Evolutionary conservation across 192 early-diverging fungal species (phyloP).

Genomic region (Spinellus fusiger): DNA sequence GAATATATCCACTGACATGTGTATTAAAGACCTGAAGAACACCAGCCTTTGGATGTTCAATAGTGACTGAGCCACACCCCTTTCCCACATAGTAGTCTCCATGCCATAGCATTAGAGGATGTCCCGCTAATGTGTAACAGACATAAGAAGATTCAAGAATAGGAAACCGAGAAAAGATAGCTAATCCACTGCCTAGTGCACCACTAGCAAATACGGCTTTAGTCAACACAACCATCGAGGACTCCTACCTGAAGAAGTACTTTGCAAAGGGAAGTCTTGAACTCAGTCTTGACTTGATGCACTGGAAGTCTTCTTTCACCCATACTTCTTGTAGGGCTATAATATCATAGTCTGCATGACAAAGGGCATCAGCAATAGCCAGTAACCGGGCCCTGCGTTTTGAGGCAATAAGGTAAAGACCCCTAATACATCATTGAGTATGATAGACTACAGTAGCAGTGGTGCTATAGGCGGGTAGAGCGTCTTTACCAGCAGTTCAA

Average conservation of each 20-base stretch:
- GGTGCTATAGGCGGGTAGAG: too few relatives aligned
- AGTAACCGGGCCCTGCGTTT: conserved; percentile 35
- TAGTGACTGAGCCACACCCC: conserved; percentile 36
- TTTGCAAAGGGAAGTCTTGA: conserved; percentile 25
- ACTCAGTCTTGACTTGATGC: conserved; percentile 15
- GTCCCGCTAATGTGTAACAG: conserved; percentile 42
- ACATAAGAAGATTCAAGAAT: conserved; percentile 35
- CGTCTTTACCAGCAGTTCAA: neutral
- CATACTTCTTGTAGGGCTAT: conserved; percentile 45
- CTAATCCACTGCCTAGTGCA: conserved; percentile 35
- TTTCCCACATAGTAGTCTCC: conserved; percentile 56
- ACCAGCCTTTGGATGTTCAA: conserved; percentile 45
- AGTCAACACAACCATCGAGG: neutral
- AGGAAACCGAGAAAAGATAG: conserved; percentile 38
- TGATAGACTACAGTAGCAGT: too few relatives aligned
- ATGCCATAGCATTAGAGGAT: conserved; percentile 43
- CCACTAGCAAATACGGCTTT: conserved; percentile 16
- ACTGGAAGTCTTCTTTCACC: conserved; percentile 33
- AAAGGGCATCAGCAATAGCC: conserved; percentile 43
- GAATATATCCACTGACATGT: conserved; percentile 38
- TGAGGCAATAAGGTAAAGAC: conserved; percentile 39
- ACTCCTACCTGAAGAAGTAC: conserved; percentile 33
- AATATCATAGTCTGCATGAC: conserved; percentile 27
- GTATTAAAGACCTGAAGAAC: conserved; percentile 51
- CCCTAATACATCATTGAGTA: conserved; percentile 25